Base-by-base conservation (phyloP, 176 grass and related monocot species). In the Juncus inflexus region DNA sequence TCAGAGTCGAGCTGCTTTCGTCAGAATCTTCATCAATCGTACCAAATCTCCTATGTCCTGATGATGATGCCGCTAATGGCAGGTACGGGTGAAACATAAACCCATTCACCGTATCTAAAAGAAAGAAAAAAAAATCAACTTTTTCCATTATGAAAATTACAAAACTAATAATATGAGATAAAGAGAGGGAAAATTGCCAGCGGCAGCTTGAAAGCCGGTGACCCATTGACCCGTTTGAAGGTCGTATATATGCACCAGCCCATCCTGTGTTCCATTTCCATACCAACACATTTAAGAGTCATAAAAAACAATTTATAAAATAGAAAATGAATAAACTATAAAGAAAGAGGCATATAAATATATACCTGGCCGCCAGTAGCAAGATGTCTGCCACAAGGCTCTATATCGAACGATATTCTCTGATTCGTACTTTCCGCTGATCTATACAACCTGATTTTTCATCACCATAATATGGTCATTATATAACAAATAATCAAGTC, bases 361-460 rank as follows among this genome's bases (percentile, higher is more conserved):
- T 8, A 7, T 69, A 97, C 92, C 87, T 97, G 84, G 52, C 92
- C 92, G 53, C 92, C 87, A 58, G 87, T 89, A 40, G 69, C 87
- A 77, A 97, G 80, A 76, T 97, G 84, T 64, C 76, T 91, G 15
- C 92, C 92, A 37, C 79, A 91, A 50, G 92, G 92, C 35, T 97
- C 92, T 38, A 97, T 97, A 79, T 91, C 92, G 83, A 97, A 97
- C 64, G 90, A 78, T 84, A 97, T 86, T 79, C 79, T 83, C 55
- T 97, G 92, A 66, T 97, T 91, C 56, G 92, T 97, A 75, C 83
- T 70, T 60, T 97, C 87, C 74, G 84, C 77, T 42, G 79, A 84
- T 88, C 87, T 81, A 65, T 97, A 97, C 74, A 97, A 53, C 83
- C 87, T 91, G 73, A 68, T 79, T 14, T 70, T 58, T 42, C 53